These are phyloP conservation scores for Tulasnella sp. DNA, from an alignment of 768 basidiomycete genomes.

Conservation along the genomic window DNA sequence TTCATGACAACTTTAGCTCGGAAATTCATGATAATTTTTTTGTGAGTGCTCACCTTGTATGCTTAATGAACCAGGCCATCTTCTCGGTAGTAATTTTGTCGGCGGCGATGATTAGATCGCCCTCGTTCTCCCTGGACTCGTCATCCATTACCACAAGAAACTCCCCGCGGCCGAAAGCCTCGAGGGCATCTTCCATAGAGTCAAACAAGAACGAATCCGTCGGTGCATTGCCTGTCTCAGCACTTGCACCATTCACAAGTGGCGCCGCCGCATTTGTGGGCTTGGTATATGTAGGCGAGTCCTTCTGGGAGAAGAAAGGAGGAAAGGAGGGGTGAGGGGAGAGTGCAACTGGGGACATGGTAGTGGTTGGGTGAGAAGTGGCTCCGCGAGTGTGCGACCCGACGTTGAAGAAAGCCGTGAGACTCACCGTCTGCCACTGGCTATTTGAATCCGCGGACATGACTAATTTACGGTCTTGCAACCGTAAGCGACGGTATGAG, in stretches of 20 bases:
- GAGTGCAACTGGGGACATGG: not conserved
- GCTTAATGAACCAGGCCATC: slow-evolving; percentile 99
- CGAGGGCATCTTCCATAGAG: slow-evolving; percentile 63
- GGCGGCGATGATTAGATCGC: slow-evolving; percentile 86
- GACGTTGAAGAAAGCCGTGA: not conserved
- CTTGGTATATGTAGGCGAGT: not conserved
- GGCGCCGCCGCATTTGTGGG: no score
- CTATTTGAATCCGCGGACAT: not conserved
- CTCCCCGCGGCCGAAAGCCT: slow-evolving; percentile 64
- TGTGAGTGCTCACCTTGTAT: no score
- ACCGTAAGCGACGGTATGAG: no score
- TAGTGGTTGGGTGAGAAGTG: not conserved
- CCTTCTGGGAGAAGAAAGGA: slow-evolving; percentile 3
- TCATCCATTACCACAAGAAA: slow-evolving; percentile 98
- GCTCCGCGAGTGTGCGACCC: not conserved
- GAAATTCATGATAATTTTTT: no score
- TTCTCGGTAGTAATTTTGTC: slow-evolving; percentile 78
- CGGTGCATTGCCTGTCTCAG: no score
- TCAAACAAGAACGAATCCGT: slow-evolving; percentile 44
- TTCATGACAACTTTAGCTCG: no score
- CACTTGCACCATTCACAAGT: no score
- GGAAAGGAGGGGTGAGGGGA: slow-evolving; percentile 8
- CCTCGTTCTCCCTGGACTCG: slow-evolving; percentile 91
- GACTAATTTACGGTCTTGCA: no score
- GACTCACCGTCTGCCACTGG: not conserved